These are phyloP conservation scores for Trametes sanguinea DNA, from an alignment of 768 basidiomycete genomes.

Conservation along the genomic window DNA sequence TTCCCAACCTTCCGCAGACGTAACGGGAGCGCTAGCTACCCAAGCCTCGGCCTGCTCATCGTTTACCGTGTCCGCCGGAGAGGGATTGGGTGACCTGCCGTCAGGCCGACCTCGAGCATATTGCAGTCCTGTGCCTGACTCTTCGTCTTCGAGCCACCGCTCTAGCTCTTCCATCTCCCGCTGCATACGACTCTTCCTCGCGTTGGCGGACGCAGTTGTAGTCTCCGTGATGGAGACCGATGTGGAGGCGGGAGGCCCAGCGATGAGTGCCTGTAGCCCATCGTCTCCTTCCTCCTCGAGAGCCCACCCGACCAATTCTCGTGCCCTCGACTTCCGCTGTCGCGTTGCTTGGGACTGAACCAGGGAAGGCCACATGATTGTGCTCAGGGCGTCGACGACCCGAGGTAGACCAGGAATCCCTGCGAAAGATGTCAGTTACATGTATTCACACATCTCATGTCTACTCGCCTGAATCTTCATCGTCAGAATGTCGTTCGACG, in stretches of 20 bases:
- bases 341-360: constrained; percentile 39
- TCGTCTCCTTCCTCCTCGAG: constrained; percentile 41
- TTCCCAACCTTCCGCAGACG: constrained; percentile 20
- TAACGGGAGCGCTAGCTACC: constrained; percentile 19
- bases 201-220: constrained; percentile 23
- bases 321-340: constrained; percentile 34
- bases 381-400: constrained; percentile 77
- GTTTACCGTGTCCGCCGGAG: background rate
- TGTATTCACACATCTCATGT: no score
- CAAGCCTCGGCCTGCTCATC: constrained; percentile 27
- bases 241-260: constrained; percentile 21
- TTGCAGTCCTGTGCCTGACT: constrained; percentile 33
- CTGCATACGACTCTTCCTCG: constrained; percentile 39
- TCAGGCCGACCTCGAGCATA: constrained; percentile 3
- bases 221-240: constrained; percentile 15
- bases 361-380: constrained; percentile 90
- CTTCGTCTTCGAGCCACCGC: constrained; percentile 61
- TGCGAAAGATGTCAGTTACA: background rate
- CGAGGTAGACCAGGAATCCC: constrained; percentile 54
- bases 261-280: constrained; percentile 35
- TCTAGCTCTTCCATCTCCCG: constrained; percentile 61
- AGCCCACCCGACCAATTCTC: constrained; percentile 45
- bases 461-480: constrained; percentile 27
- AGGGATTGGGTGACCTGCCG: background rate
- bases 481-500: constrained; percentile 21